Base-by-base conservation (phyloP, 257 asterid genomes). In the Ligustrum vulgare region DNA sequence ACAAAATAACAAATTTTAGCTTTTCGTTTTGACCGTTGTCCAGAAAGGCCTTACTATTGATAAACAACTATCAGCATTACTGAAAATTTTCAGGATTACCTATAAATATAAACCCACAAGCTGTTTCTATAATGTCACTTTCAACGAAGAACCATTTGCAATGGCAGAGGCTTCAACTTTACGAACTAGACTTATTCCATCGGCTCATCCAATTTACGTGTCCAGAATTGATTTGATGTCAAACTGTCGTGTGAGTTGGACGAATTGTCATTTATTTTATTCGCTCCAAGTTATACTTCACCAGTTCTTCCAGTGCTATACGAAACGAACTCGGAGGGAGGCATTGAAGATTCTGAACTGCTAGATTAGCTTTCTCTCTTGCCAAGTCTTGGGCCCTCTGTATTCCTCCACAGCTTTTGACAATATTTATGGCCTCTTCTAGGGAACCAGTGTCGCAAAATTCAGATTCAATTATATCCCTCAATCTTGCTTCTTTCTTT, bases 391-490 rank as follows among this genome's bases (percentile, higher is more conserved):
- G 94, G 8, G 97, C 98, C 79, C 79, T 74, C 41, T 89, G 94
- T 0, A 94, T 89, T 13, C 96, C 98, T 36, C 97, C 97, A 10
- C 89, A 82, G 39, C 68, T 88, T 87, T 80, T 89, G 36, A 94
- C 91, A 16, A 94, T 75, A 18, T 79, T 77, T 60, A 94, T 82
- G 64, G 98, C 98, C 77, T 90, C 91, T 73, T 90, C 93, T 0
- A 94, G 94, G 23, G 96, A 90, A 0, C 93, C 97, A 6, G 83
- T 69, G 78, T 94, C 97, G 51, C 88, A 80, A 73, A 94, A 94
- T 47, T 94, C 97, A 6, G 93, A 83, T 72, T 91, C 97, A 0
- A 94, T 94, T 7, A 94, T 86, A 2, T 89, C 96, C 86, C 96
- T 82, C 56, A 94, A 87, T 54, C 80, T 87, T 3, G 84, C 75